Evolutionary conservation across 768 basidiomycete species (phyloP), one percentile per base, ranked within the genome.

Genomic region (Albatrellus ellisii): DNA sequence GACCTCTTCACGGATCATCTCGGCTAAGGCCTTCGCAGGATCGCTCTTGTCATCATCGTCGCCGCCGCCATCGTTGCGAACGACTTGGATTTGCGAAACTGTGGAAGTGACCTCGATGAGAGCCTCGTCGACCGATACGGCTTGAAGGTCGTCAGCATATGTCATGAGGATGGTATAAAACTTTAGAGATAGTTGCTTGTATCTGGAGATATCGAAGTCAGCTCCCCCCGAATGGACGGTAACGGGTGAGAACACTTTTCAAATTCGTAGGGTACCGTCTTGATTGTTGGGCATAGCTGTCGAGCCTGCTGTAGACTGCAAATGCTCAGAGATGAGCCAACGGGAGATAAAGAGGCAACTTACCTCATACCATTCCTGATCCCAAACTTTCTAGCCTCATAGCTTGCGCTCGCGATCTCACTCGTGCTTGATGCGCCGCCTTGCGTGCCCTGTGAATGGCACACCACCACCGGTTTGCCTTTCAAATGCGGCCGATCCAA

Each of bases 341-440:
- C 14, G 5, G 15, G 10, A 9, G 18, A 14, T 4, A 24, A 15
- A 37, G 10, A 2, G 12, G 15, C 3, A 4, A 54, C 71, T 36
- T 45, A 84, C 91, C 84, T 91, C 91, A 97, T 98, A 2, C 94
- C 94, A 47, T 91, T 90, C 64, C 75, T 79, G 38, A 99, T 74
- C 0, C 94, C 94, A 56, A 79, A 85, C 25, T 65, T 67, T 36
- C 95, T 68, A 0, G 95, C 92, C 54, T 97, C 92, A 52, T 99
- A 99, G 55, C 88, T 92, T 8, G 86, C 75, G 52, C 86, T 89
- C 0, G 95, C 91, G 46, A 99, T 84, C 59, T 97, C 94, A 50
- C 89, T 94, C 26, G 92, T 97, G 42, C 85, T 89, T 8, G 77
- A 72, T 18, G 59, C 62, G 6, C 82, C 82, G 3, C 79, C 85